Evolutionary conservation across 441 rosid species (phyloP).

Genomic region (Erodium texanum): DNA sequence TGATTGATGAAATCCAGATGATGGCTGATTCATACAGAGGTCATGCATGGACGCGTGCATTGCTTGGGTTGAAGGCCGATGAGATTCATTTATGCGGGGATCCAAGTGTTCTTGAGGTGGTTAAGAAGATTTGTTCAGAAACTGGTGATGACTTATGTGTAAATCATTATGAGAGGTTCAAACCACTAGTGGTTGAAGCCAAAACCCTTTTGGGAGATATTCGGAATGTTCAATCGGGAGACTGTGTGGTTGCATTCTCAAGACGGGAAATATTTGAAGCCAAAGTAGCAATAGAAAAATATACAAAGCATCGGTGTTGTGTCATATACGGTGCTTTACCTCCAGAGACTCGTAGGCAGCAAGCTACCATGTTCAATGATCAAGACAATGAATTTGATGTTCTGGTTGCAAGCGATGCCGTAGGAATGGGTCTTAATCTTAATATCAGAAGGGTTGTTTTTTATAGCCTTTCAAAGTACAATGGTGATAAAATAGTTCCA

Average conservation of each 20-base stretch:
- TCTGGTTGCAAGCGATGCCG: constrained; percentile 92
- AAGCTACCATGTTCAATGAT: constrained; percentile 78
- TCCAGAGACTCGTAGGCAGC: constrained; percentile 95
- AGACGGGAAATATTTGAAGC: constrained; percentile 94
- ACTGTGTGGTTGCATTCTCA: constrained; percentile 86
- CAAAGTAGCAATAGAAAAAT: constrained; percentile 78
- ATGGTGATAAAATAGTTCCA: constrained; percentile 73
- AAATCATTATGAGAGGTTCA: constrained; percentile 77
- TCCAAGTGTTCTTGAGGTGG: constrained; percentile 77
- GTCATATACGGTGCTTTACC: constrained; percentile 95
- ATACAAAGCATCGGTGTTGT: constrained; percentile 78
- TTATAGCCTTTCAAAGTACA: constrained; percentile 60
- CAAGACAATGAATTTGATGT: constrained; percentile 85
- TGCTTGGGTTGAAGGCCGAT: constrained; percentile 85
- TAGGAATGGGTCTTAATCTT: constrained; percentile 94
- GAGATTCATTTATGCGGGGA: constrained; percentile 96
- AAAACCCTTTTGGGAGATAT: constrained; percentile 79
- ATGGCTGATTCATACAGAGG: constrained; percentile 71
- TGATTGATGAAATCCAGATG: constrained; percentile 90
- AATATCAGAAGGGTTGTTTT: constrained; percentile 86
- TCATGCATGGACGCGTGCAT: constrained; percentile 82
- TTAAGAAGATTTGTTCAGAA: constrained; percentile 68
- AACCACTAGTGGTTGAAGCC: constrained; percentile 81
- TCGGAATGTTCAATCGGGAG: constrained; percentile 65
- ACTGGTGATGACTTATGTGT: constrained; percentile 82